These are phyloP conservation scores for Gnaphalium uliginosum DNA, from an alignment of 129 eudicot species.

Conservation along the genomic window DNA sequence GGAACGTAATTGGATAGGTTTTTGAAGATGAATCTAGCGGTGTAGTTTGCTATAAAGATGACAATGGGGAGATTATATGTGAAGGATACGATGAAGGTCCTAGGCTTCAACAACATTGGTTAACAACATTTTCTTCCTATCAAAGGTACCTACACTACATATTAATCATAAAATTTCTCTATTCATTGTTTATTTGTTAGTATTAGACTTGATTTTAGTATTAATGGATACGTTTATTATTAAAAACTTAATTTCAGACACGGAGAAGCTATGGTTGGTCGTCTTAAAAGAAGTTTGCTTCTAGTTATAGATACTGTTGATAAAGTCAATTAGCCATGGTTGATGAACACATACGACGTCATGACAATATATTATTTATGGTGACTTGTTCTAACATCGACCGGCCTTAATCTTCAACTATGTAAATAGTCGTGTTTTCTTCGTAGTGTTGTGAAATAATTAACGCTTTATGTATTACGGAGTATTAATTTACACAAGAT, in stretches of 20 bases:
- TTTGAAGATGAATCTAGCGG: slow-evolving; percentile 60
- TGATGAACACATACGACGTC: background rate
- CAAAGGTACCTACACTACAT: slow-evolving; percentile 29
- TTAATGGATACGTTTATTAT: too few species aligned
- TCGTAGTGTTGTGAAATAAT: background rate
- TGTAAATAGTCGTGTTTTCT: background rate
- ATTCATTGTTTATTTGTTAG: too few species aligned
- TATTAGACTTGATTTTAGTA: too few species aligned
- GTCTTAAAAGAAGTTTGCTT: slow-evolving; percentile 26
- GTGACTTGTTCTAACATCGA: slow-evolving; percentile 1
- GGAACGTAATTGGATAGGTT: slow-evolving; percentile 35
- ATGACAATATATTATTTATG: background rate
- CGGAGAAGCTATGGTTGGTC: slow-evolving; percentile 13
- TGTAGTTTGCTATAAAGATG: slow-evolving; percentile 59
- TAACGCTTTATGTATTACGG: background rate
- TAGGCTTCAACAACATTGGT: slow-evolving; percentile 32
- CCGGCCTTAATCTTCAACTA: background rate
- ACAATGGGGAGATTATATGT: slow-evolving; percentile 60
- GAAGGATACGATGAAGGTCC: slow-evolving; percentile 83
- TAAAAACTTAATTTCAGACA: slow-evolving; percentile 6
- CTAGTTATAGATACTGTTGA: slow-evolving; percentile 18
- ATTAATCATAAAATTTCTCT: too few species aligned
- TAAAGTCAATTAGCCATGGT: slow-evolving; percentile 16
- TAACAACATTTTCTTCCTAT: slow-evolving; percentile 26
- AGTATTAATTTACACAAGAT: too few species aligned